These are phyloP conservation scores for Thinopyrum obtusiflorum DNA, from an alignment of 202 grass and related monocot species.

Conservation along the genomic window DNA sequence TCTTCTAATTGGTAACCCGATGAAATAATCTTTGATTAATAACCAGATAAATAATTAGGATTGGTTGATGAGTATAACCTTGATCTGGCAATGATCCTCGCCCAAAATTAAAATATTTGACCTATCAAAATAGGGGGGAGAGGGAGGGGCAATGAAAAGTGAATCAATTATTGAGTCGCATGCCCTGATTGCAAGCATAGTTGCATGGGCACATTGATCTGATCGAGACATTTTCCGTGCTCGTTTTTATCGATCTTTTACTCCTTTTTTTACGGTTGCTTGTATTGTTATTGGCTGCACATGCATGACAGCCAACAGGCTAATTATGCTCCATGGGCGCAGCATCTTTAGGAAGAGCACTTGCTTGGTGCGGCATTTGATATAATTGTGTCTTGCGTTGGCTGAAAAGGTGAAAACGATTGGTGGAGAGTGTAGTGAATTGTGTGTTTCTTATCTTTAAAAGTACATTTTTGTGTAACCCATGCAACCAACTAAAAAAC, in stretches of 20 bases:
- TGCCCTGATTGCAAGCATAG: neutral
- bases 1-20: neutral
- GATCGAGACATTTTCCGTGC: neutral
- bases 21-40: neutral
- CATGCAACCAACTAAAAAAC: neutral
- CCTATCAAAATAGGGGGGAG: neutral
- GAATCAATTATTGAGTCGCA: neutral
- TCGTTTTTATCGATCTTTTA: neutral
- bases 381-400: neutral
- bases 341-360: neutral
- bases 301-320: neutral
- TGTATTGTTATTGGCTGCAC: neutral
- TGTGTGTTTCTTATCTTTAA: neutral
- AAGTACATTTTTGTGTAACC: neutral
- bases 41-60: neutral
- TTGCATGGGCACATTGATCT: neutral
- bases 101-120: neutral
- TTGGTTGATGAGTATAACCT: neutral
- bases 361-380: neutral
- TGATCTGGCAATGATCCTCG: neutral
- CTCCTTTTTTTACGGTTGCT: accelerated
- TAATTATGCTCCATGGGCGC: neutral
- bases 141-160: neutral
- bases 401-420: neutral
- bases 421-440: neutral